Base-by-base conservation (phyloP, 257 asterid species). In the Mentha longifolia region DNA sequence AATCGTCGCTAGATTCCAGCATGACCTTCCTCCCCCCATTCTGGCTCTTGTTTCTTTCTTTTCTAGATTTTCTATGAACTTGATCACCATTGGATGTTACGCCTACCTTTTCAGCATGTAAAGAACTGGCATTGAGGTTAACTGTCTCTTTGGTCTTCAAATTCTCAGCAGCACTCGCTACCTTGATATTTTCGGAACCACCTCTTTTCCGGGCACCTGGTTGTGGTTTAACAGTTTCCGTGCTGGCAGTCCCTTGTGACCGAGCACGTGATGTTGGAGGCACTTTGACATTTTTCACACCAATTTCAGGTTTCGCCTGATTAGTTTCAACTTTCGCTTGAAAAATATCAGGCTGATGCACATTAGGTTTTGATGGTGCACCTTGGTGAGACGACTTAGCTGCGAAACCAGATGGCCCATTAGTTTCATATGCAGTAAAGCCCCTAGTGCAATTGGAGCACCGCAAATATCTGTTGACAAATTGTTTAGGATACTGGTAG, bases 371-470 rank as follows among this genome's bases (percentile, higher is more conserved):
- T 20, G 81, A 28, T 41, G 84, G 68, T 67, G 57, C 66, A 13
- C 65, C 76, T 9, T 69, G 78, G 43, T 42, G 67, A 15, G 67
- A 76, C 58, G 30, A 7, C 55, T 75, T 79, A 50, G 65, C 80
- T 16, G 54, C 7, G 10, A 61, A 4, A 71, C 6, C 61, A 31
- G 74, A 72, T 52, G 54, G 78, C 43, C 62, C 63, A 49, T 46
- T 39, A 15, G 57, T 12, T 61, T 80, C 89, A 33, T 60, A 72
- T 31, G 81, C 84, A 69, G 60, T 47, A 65, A 79, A 87, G 8
- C 17, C 9, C 82, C 73, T 80, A 13, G 10, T 0, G 79, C 93
- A 87, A 5, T 17, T 47, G 46, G 42, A 65, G 71, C 93, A 87
- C 60, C 55, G 47, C 72, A 85, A 56, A 54, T 45, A 12, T 76